Conservation (phyloP, 768 basidiomycete species). For the Postia placenta region DNA sequence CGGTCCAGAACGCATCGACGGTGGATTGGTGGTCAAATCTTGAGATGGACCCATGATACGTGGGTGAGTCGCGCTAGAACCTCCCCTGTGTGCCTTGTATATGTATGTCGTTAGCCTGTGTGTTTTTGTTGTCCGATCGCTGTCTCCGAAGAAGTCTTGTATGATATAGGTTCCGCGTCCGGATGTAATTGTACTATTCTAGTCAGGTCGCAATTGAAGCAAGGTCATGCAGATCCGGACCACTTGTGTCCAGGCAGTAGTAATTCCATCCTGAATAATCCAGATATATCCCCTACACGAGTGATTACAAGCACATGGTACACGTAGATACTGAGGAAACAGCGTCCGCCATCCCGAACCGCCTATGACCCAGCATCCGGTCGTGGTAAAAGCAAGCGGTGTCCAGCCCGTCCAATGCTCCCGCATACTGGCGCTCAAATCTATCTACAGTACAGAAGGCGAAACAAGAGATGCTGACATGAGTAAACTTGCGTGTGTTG, state of each 20-base stretch:
- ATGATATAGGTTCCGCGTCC: too few relatives aligned
- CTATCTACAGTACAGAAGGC: not conserved
- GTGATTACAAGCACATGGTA: not conserved
- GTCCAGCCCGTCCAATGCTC: not conserved
- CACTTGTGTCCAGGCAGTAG: not conserved
- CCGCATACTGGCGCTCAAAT: not conserved
- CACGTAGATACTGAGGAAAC: not conserved
- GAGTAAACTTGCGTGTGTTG: not conserved
- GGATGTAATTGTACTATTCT: too few relatives aligned
- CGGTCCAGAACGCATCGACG: slow-evolving; percentile 18
- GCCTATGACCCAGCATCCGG: not conserved
- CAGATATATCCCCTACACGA: not conserved
- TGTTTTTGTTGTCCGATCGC: too few relatives aligned
- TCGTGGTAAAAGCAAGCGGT: not conserved
- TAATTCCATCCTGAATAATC: not conserved
- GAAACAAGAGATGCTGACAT: not conserved
- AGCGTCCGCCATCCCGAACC: not conserved
- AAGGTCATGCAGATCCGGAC: not conserved
- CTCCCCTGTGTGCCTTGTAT: too few relatives aligned
- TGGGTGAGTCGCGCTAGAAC: too few relatives aligned
- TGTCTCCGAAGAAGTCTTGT: too few relatives aligned
- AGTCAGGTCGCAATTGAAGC: too few relatives aligned
- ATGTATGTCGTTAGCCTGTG: too few relatives aligned
- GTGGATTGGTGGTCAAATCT: slow-evolving; percentile 23
- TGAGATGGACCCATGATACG: slow-evolving; percentile 6